phyloP scores from a whole-genome alignment of 163 green algal species.

The Chlorella variabilis region DNA sequence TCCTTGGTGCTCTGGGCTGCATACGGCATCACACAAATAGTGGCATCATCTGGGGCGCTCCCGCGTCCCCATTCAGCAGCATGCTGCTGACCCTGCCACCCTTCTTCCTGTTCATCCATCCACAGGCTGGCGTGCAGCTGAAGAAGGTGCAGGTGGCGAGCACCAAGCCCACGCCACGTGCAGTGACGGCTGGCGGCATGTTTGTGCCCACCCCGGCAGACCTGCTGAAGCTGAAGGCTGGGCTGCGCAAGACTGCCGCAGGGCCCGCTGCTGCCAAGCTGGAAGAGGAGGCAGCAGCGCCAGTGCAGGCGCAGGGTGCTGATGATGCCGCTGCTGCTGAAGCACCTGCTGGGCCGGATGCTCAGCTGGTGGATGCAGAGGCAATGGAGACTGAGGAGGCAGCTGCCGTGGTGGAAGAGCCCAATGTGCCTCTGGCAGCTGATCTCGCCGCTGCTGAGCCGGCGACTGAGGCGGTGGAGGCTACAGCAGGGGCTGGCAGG shows the following conservation, averaged over 20 bases:
- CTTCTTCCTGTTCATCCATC: background rate
- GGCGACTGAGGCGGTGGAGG: too few species aligned
- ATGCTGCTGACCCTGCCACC: background rate
- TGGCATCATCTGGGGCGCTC: too few species aligned
- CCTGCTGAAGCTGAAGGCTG: constrained; percentile 36
- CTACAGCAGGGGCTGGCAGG: too few species aligned
- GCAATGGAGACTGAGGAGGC: background rate
- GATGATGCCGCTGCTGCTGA: background rate
- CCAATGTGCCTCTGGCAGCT: too few species aligned
- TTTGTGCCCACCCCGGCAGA: constrained; percentile 39
- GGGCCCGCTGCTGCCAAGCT: background rate
- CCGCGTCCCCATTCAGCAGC: too few species aligned
- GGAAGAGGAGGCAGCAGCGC: background rate
- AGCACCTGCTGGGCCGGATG: background rate
- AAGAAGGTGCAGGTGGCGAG: constrained; percentile 20
- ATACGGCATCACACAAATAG: too few species aligned
- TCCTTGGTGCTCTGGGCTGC: background rate
- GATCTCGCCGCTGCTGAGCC: too few species aligned
- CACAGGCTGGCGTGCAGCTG: constrained; percentile 27
- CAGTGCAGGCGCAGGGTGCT: background rate
- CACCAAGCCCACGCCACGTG: background rate
- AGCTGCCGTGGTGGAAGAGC: too few species aligned
- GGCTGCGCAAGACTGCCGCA: constrained; percentile 27
- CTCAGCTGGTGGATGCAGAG: background rate
- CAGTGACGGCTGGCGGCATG: background rate